phyloP scores from a whole-genome alignment of 2,329 filamentous ascomycete species.

The Mollisiaceae sp. region DNA sequence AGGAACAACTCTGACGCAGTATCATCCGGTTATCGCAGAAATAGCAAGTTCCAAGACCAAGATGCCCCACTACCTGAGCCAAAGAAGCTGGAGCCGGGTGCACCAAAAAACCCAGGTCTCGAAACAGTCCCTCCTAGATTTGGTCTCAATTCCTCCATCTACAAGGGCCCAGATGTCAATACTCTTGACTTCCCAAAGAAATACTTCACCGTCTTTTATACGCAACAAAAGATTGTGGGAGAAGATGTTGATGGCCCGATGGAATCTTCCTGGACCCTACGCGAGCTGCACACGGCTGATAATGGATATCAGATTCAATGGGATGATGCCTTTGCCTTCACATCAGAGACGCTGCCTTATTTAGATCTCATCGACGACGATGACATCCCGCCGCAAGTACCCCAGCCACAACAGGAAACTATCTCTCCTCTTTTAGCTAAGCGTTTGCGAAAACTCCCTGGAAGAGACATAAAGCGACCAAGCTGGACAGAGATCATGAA shows the following conservation, averaged over 20 bases:
- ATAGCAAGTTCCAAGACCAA: slow-evolving; percentile 11
- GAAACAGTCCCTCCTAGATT: slow-evolving; percentile 33
- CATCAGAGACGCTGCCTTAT: slow-evolving; percentile 50
- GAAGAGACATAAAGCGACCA: not conserved
- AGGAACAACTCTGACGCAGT: not conserved
- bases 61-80: slow-evolving; percentile 33
- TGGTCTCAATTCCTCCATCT: slow-evolving; percentile 18
- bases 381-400: slow-evolving; percentile 8
- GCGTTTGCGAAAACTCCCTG: too few species aligned
- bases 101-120: slow-evolving; percentile 36
- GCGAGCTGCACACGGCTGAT: not conserved
- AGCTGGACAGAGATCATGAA: not conserved
- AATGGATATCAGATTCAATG: slow-evolving; percentile 27
- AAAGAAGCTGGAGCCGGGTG: slow-evolving; percentile 26
- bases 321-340: slow-evolving; percentile 47
- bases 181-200: slow-evolving; percentile 4
- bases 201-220: slow-evolving; percentile 3
- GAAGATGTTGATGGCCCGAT: slow-evolving; percentile 13
- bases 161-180: not conserved
- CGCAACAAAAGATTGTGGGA: slow-evolving; percentile 16
- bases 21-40: not conserved
- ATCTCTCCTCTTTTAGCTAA: too few species aligned
- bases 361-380: slow-evolving; percentile 41
- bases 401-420: not conserved
- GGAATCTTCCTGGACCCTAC: slow-evolving; percentile 29